A percentile compares a stretch with the other conserved stretches of the same genome.
Conservation (phyloP, 192 early-diverging fungal species). For the Umbelopsis ramanniana region DNA sequence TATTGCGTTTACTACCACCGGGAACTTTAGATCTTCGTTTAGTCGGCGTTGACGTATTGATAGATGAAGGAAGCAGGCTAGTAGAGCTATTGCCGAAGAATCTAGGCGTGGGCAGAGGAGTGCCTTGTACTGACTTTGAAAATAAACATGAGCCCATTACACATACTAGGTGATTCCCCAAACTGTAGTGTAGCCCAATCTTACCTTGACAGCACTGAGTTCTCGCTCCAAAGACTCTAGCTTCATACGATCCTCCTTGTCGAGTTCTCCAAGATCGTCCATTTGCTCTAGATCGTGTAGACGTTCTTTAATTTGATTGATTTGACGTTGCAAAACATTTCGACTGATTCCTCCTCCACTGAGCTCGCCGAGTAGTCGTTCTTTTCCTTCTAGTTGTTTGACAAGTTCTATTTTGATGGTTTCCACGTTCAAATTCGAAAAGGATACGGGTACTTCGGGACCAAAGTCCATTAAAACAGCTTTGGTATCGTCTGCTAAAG, state of each 20-base stretch:
- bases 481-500: slow-evolving; percentile 1
- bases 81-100: slow-evolving; percentile 3
- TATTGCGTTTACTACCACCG: slow-evolving; percentile 22
- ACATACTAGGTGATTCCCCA: neutral
- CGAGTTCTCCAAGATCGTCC: slow-evolving; percentile 10
- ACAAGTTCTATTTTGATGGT: slow-evolving; percentile 28
- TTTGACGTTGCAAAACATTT: slow-evolving; percentile 17
- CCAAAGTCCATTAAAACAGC: slow-evolving; percentile 18
- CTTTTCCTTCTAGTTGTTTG: slow-evolving; percentile 25
- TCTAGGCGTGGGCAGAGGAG: slow-evolving; percentile 14
- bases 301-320: neutral
- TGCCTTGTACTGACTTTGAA: slow-evolving; percentile 9
- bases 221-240: slow-evolving; percentile 22
- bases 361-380: slow-evolving; percentile 8
- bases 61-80: slow-evolving; percentile 24
- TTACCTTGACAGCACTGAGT: slow-evolving; percentile 24
- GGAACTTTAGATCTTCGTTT: slow-evolving; percentile 32
- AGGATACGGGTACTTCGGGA: slow-evolving; percentile 27
- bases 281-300: slow-evolving; percentile 8
- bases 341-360: slow-evolving; percentile 14
- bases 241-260: neutral
- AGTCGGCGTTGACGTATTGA: slow-evolving; percentile 16
- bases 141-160: neutral
- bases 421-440: slow-evolving; percentile 25
- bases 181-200: neutral